phyloP scores from a whole-genome alignment of 2,329 filamentous ascomycete species.

The Fusarium tjaetaba region DNA sequence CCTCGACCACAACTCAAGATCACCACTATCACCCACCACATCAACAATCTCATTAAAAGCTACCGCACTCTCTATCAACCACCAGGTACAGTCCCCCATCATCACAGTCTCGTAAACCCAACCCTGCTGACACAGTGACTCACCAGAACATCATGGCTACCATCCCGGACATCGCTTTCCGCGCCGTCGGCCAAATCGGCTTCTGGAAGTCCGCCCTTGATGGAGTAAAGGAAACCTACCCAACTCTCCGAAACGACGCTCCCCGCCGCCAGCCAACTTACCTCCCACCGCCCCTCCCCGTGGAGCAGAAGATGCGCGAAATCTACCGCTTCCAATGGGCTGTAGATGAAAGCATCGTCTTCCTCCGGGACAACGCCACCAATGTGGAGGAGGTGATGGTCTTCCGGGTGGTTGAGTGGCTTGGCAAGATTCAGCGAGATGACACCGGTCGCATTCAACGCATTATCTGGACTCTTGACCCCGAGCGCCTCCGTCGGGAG shows the following conservation, averaged over 20 bases:
- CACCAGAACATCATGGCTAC: not conserved
- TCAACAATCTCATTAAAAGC: too few species aligned
- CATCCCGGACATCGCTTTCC: not conserved
- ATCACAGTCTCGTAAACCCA: not conserved
- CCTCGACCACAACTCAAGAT: too few species aligned
- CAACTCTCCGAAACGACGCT: not conserved
- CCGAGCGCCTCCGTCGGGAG: not conserved
- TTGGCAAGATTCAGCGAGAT: rapidly evolving
- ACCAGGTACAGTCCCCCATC: not conserved
- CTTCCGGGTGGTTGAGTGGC: not conserved
- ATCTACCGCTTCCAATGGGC: not conserved
- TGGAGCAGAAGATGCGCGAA: not conserved
- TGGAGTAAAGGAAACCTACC: rapidly evolving
- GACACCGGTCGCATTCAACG: not conserved
- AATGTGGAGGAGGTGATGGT: not conserved
- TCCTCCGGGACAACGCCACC: not conserved
- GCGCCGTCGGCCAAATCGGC: not conserved
- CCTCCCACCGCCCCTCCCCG: not conserved
- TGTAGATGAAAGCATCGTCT: not conserved
- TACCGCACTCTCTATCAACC: not conserved
- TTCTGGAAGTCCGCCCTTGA: not conserved
- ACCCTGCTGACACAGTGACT: not conserved
- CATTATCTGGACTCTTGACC: not conserved
- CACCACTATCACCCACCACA: too few species aligned
- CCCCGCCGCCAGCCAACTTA: not conserved